A percentile compares a stretch with the other conserved stretches of the same genome.
These are phyloP conservation scores for Mortierella claussenii DNA, from an alignment of 192 early-diverging fungal genomes.

Conservation along the genomic window DNA sequence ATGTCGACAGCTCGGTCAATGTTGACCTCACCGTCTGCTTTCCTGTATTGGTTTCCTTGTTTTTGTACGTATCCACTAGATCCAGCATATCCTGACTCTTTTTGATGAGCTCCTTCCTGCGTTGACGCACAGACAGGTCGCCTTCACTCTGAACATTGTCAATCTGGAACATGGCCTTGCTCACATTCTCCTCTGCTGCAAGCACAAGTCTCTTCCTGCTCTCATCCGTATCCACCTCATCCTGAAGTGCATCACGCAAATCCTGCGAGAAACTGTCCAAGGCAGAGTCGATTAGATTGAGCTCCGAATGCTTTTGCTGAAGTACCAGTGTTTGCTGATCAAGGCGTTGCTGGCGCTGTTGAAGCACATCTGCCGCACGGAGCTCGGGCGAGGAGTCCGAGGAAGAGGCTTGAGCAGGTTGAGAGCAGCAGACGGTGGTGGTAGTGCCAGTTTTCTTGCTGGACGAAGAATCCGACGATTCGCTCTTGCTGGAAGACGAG, in stretches of 20 bases:
- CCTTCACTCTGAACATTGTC: slow-evolving; percentile 35
- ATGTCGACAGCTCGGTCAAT: neutral
- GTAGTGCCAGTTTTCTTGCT: neutral
- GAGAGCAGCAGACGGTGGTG: neutral
- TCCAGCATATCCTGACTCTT: slow-evolving; percentile 30
- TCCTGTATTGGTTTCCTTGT: slow-evolving; percentile 15
- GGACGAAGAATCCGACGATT: neutral
- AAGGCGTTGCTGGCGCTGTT: slow-evolving; percentile 4
- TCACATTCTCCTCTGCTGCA: slow-evolving; percentile 24
- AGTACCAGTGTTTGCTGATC: slow-evolving; percentile 5
- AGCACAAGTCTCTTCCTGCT: slow-evolving; percentile 33
- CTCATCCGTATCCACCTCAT: neutral
- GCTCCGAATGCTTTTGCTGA: slow-evolving; percentile 33
- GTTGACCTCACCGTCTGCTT: slow-evolving; percentile 24
- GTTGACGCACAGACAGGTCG: slow-evolving; percentile 21
- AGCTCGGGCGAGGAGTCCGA: slow-evolving; percentile 16
- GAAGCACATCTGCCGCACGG: slow-evolving; percentile 21
- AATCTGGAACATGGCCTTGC: slow-evolving; percentile 36
- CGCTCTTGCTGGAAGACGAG: neutral
- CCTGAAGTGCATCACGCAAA: neutral
- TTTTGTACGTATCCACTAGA: slow-evolving; percentile 32
- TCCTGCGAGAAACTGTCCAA: slow-evolving; percentile 20
- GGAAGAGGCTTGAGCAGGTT: neutral
- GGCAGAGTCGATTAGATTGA: slow-evolving; percentile 43
- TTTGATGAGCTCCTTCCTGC: slow-evolving; percentile 46